Base-by-base conservation (phyloP, 1,284 basidiomycete genomes). In the Mycosarcoma maydis region DNA sequence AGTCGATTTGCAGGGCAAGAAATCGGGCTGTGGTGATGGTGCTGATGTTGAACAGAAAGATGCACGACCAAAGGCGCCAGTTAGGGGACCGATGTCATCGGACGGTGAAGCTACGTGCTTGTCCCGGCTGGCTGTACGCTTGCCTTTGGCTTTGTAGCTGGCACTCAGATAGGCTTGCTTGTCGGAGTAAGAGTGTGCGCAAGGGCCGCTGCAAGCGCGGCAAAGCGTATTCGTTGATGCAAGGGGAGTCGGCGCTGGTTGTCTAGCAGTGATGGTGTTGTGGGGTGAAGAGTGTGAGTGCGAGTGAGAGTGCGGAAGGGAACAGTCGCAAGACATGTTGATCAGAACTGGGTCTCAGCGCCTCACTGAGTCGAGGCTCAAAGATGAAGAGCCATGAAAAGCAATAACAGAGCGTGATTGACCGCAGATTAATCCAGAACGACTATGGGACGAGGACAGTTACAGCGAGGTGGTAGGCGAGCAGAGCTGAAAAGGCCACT, bases 81-180 rank as follows among this genome's bases (percentile, higher is more conserved):
- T 13, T 16, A 48, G 39, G 13, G 30, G 19, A 13, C 9, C 30
- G 0, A 20, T 34, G 11, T 50, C 33, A 24, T 61, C 26, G 17
- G 39, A 38, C 7, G 24, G n/a, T 3, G 53, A 22, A 3, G 29
- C 26, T 22, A 4, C 9, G 14, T 23, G 23, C 17, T 47, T 23
- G 4, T 56, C 44, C 23, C 57, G 44, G 34, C 53, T 57, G 7
- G 57, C 64, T 37, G 49, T 51, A 11, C 53, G 30, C 29, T 67
- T 67, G 14, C 64, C 64, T 20, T 67, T 67, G 29, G 49, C 57
- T 13, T 26, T 34, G 27, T 61, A 53, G 1, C 52, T 40, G 2
- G 33, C 37, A 30, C 50, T 43, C 2, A 20, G 8, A 32, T 59
- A 55, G 24, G 1, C 20, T 8, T 51, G 29, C 2, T 4, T 24